Conservation (phyloP, 345 rosid genomes). For the Geranium brycei region DNA sequence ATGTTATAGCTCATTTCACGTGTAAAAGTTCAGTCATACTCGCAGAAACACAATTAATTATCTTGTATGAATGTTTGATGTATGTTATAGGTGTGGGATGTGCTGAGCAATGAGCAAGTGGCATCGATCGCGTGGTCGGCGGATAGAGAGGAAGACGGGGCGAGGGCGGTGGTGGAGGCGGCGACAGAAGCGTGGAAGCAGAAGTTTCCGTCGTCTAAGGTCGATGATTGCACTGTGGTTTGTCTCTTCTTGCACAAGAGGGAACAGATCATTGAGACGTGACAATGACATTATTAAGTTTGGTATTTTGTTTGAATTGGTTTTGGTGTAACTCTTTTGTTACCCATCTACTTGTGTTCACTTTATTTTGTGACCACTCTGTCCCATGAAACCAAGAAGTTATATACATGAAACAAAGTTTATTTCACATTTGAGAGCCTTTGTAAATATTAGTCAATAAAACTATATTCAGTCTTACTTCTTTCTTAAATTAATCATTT, state of each 20-base stretch:
- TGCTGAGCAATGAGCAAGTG: slow-evolving; percentile 55
- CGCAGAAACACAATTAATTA: no score
- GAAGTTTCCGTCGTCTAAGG: slow-evolving; percentile 42
- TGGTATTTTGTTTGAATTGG: no score
- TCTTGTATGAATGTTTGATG: background rate
- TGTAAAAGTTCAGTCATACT: no score
- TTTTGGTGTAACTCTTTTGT: background rate
- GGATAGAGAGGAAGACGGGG: slow-evolving; percentile 28
- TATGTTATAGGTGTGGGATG: slow-evolving; percentile 59
- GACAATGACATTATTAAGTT: no score
- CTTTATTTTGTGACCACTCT: no score
- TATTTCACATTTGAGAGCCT: no score
- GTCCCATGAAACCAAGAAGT: no score
- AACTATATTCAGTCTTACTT: no score
- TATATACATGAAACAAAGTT: no score
- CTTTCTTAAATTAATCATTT: no score
- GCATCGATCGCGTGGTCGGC: slow-evolving; percentile 35
- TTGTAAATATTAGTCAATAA: no score
- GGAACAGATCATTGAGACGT: slow-evolving; percentile 1
- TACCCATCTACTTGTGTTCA: background rate
- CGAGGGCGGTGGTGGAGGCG: slow-evolving; percentile 50
- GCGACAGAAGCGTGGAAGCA: slow-evolving; percentile 49
- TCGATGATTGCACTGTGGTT: slow-evolving; percentile 58
- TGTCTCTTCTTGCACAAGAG: slow-evolving; percentile 44
- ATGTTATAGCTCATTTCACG: no score